These are phyloP conservation scores for Colletotrichum cordylinicola DNA, from an alignment of 2,329 filamentous ascomycete genomes.

Conservation along the genomic window DNA sequence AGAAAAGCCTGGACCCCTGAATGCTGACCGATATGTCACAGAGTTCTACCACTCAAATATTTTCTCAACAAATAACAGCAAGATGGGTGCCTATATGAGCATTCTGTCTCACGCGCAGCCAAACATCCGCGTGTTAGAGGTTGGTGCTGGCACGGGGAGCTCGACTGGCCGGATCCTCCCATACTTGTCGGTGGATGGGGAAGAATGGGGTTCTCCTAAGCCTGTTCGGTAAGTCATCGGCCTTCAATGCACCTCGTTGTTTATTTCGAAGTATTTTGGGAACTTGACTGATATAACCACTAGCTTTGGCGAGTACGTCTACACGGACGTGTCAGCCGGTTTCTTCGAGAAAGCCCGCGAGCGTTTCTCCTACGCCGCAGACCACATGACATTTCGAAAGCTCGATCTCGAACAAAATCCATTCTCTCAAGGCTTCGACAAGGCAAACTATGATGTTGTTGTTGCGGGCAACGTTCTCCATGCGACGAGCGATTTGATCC, in stretches of 20 bases:
- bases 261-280: background rate
- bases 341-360: constrained; percentile 43
- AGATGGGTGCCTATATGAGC: background rate
- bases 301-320: constrained; percentile 38
- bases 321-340: constrained; percentile 48
- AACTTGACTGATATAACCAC: background rate
- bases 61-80: background rate
- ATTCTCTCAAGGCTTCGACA: constrained; percentile 35
- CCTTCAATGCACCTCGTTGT: background rate
- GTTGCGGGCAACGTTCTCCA: constrained; percentile 37
- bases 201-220: background rate
- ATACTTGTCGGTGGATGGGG: constrained; percentile 25
- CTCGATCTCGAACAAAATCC: constrained; percentile 37
- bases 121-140: constrained; percentile 35
- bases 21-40: background rate
- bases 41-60: background rate
- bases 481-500: constrained; percentile 29
- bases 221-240: background rate
- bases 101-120: constrained; percentile 32
- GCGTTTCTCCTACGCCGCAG: constrained; percentile 27
- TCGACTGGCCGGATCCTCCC: constrained; percentile 40
- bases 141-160: constrained; percentile 44
- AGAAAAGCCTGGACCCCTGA: background rate
- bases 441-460: constrained; percentile 37
- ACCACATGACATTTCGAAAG: constrained; percentile 24